Conservation (phyloP, 768 basidiomycete species). For the Tylopilus plumbeoviolaceoides region DNA sequence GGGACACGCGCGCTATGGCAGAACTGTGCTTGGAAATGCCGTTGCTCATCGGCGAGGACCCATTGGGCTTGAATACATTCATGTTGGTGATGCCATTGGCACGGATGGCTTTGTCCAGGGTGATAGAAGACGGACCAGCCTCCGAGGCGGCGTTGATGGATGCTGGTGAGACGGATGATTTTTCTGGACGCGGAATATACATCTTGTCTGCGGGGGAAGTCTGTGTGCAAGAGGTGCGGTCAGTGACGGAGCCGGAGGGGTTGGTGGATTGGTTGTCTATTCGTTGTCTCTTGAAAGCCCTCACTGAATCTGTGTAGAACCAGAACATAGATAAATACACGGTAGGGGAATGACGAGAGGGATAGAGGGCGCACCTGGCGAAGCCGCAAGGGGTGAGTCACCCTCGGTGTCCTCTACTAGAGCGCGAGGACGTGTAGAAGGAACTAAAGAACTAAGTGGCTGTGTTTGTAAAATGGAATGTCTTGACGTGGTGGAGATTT, state of each 20-base stretch:
- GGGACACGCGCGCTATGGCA: slow-evolving; percentile 54
- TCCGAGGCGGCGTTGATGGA: slow-evolving; percentile 41
- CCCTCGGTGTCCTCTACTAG: slow-evolving; percentile 54
- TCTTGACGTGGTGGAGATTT: slow-evolving; percentile 25
- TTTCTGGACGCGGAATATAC: slow-evolving; percentile 51
- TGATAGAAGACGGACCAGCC: slow-evolving; percentile 51
- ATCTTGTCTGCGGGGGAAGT: slow-evolving; percentile 39
- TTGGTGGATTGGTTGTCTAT: slow-evolving; percentile 39
- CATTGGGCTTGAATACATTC: slow-evolving; percentile 36
- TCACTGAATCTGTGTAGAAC: slow-evolving; percentile 40
- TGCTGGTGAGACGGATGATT: slow-evolving; percentile 40
- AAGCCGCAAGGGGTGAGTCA: slow-evolving; percentile 23
- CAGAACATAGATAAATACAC: slow-evolving; percentile 3
- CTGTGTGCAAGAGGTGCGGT: slow-evolving; percentile 23
- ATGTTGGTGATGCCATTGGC: slow-evolving; percentile 40
- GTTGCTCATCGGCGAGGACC: slow-evolving; percentile 43
- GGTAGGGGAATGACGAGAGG: not conserved
- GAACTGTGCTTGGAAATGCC: slow-evolving; percentile 47
- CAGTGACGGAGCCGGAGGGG: slow-evolving; percentile 28
- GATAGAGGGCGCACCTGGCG: slow-evolving; percentile 21
- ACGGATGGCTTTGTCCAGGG: slow-evolving; percentile 30
- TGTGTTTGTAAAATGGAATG: slow-evolving; percentile 25
- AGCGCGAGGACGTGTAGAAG: slow-evolving; percentile 59
- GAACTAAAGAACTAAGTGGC: slow-evolving; percentile 46
- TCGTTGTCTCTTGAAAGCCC: slow-evolving; percentile 72